Percentiles rank a stretch among this genome's conserved stretches.
Evolutionary conservation across 2,329 filamentous ascomycete genomes (phyloP).

Genomic region (Calonectria leucothoes): DNA sequence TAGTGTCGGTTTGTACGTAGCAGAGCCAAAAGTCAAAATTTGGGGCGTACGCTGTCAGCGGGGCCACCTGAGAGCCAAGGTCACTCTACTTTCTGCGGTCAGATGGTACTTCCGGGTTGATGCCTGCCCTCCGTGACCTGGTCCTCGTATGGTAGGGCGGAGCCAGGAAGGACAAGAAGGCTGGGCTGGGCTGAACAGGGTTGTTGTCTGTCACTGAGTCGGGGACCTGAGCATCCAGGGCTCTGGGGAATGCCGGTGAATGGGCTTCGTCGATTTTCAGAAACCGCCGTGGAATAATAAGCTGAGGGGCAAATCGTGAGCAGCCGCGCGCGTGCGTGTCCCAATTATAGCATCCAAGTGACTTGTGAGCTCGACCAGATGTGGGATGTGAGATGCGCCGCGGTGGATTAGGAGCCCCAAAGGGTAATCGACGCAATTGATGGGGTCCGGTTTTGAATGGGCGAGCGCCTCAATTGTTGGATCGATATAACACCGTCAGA

Average conservation of each 20-base stretch:
- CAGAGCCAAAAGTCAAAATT: conserved; percentile 39
- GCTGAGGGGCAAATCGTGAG: conserved; percentile 24
- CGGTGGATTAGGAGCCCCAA: conserved; percentile 20
- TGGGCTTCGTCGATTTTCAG: conserved; percentile 5
- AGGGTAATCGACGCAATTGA: conserved; percentile 16
- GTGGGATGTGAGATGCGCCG: conserved; percentile 12
- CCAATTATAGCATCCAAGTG: conserved; percentile 14
- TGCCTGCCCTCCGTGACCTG: conserved; percentile 43
- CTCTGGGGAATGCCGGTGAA: conserved; percentile 7
- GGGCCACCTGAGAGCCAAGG: conserved; percentile 40
- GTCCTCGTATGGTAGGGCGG: conserved; percentile 44
- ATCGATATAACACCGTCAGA: conserved; percentile 33
- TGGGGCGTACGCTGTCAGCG: conserved; percentile 44
- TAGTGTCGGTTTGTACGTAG: conserved; percentile 40
- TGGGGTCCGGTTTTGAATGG: conserved; percentile 9
- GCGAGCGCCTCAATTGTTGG: conserved; percentile 25
- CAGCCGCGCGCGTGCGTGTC: conserved; percentile 4
- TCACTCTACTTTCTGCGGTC: conserved; percentile 49
- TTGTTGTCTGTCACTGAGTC: conserved; percentile 22
- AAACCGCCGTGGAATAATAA: conserved; percentile 15
- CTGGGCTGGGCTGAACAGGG: conserved; percentile 40
- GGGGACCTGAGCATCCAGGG: conserved; percentile 29
- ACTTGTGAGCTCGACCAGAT: conserved; percentile 6
- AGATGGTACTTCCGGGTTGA: conserved; percentile 46
- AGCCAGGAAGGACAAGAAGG: conserved; percentile 37